Evolutionary conservation across 2,329 filamentous ascomycete genomes (phyloP), one percentile per base, ranked within the genome.

Genomic region (Rosellinia necatrix): DNA sequence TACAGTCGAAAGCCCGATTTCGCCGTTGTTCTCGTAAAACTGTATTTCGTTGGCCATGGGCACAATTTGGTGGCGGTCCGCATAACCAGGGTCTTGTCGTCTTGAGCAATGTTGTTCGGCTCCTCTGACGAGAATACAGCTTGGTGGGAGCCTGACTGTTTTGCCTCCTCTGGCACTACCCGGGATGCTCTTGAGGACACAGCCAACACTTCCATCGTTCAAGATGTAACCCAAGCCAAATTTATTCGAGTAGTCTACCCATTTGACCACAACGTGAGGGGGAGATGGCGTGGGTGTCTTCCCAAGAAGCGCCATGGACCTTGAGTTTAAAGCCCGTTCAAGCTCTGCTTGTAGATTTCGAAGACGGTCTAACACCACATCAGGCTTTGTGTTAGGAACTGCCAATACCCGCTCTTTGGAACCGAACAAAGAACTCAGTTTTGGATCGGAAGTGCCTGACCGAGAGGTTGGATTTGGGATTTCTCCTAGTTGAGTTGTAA

Each of bases 161-260:
- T 77, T 78, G 57, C 74, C 74, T 24, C 79, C 80, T 46, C 80
- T 76, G 1, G 76, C 76, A 1, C 78, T 79, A 10, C 70, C 70
- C 2, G 80, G 79, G 49, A 85, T 81, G 55, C 81, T 82, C 21
- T 80, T 77, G 47, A 86, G 75, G 44, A 88, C 83, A 62, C 88
- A 92, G 13, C 90, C 90, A 17, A 92, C 86, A 59, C 86, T 91
- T 25, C 90, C 90, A 62, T 93, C 89, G 59, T 90, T 90, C 50
- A 94, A 77, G 55, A 93, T 91, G 67, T 93, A 94, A 30, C 90
- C 90, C 13, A 94, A 80, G 10, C 90, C 90, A 70, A 92, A 91
- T 70, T 92, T 92, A 72, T 92, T 91, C 56, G 89, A 91, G 71
- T 94, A 94, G 70, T 94, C 90, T 6, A 94, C 90, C 90, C 90